These are phyloP conservation scores for Ramaria rubella DNA, from an alignment of 768 basidiomycete species.

Conservation along the genomic window DNA sequence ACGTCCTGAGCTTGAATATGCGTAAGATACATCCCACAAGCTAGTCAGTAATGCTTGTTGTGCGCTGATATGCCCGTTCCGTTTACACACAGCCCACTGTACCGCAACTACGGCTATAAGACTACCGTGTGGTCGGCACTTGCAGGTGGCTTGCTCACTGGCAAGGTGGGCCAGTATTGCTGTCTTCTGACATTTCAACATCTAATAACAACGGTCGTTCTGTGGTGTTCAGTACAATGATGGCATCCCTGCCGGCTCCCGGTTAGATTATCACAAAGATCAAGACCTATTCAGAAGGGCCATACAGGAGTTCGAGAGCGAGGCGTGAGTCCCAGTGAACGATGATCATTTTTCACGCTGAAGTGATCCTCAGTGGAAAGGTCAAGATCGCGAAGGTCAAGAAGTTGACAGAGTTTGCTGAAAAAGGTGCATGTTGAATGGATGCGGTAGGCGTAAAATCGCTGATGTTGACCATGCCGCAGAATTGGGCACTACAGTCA, in stretches of 20 bases:
- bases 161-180: slow-evolving; percentile 52
- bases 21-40: too few relatives aligned
- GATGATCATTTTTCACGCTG: neutral
- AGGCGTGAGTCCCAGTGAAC: slow-evolving; percentile 31
- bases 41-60: too few relatives aligned
- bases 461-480: slow-evolving; percentile 11
- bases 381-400: slow-evolving; percentile 66
- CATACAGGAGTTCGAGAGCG: slow-evolving; percentile 44
- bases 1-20: slow-evolving; percentile 76
- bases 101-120: slow-evolving; percentile 59
- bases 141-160: slow-evolving; percentile 71
- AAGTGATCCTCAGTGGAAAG: slow-evolving; percentile 31
- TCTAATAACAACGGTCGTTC: too few relatives aligned
- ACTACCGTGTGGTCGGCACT: slow-evolving; percentile 74
- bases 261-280: slow-evolving; percentile 62
- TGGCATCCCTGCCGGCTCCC: slow-evolving; percentile 67
- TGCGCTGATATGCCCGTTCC: neutral
- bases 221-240: slow-evolving; percentile 62
- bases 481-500: slow-evolving; percentile 53
- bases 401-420: slow-evolving; percentile 61
- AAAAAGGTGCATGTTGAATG: slow-evolving; percentile 38
- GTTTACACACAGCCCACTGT: slow-evolving; percentile 43
- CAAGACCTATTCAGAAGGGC: slow-evolving; percentile 43
- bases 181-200: too few relatives aligned
- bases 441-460: too few relatives aligned